These are phyloP conservation scores for Pseudonitzschia delicatissima DNA, from an alignment of 108 stramenopile genomes.

Conservation along the genomic window DNA sequence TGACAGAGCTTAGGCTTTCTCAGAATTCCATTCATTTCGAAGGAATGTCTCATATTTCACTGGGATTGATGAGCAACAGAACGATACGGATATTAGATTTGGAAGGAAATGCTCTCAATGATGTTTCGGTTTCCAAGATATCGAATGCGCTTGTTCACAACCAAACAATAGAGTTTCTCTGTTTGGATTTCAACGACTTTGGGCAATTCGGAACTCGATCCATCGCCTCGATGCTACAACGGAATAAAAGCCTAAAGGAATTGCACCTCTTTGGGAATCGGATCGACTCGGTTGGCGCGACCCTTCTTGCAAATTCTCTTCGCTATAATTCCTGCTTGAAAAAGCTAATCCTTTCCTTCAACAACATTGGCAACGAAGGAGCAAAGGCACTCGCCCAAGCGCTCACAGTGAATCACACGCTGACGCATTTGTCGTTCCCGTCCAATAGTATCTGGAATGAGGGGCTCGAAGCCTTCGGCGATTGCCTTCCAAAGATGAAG, in stretches of 20 bases:
- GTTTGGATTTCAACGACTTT: constrained; percentile 44
- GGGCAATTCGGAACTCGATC: constrained; percentile 11
- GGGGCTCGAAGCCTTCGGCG: constrained; percentile 20
- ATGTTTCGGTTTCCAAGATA: constrained; percentile 13
- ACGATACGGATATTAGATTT: constrained; percentile 23
- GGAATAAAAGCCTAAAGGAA: constrained; percentile 15
- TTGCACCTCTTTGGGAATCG: constrained; percentile 38
- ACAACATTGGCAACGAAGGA: constrained; percentile 40
- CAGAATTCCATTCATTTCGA: constrained; percentile 18
- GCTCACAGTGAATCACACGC: constrained; percentile 29
- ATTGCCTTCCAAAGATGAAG: constrained; percentile 27
- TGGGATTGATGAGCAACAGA: constrained; percentile 19
- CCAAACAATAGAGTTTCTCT: constrained; percentile 11
- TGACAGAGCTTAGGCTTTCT: constrained; percentile 21
- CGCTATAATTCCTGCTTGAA: constrained; percentile 19
- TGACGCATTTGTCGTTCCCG: constrained; percentile 29
- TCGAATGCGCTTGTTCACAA: constrained; percentile 15
- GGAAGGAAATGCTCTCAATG: constrained; percentile 16
- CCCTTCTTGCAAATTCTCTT: constrained; percentile 26
- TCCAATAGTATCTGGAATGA: constrained; percentile 30
- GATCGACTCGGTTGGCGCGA: constrained; percentile 25
- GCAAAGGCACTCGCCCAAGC: constrained; percentile 26
- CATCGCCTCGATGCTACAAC: constrained; percentile 19
- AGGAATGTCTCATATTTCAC: constrained; percentile 9
- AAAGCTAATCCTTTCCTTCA: constrained; percentile 28